These are phyloP conservation scores for Ceratopteris richardii DNA, from an alignment of 75 land plant genomes.

Conservation along the genomic window DNA sequence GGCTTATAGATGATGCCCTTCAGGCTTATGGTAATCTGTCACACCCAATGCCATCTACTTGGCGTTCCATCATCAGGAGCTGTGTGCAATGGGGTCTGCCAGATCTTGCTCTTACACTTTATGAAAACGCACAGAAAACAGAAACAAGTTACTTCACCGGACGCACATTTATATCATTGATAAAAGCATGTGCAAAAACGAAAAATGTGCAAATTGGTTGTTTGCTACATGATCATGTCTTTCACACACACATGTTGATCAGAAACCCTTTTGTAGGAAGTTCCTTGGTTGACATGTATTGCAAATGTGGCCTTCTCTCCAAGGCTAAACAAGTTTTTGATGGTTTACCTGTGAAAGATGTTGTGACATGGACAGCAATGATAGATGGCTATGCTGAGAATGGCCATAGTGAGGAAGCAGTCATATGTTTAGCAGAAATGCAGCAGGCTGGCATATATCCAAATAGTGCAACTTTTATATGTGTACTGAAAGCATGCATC, in stretches of 20 bases:
- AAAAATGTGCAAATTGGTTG: background rate
- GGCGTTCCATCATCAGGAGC: too few relatives aligned
- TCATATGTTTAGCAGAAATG: slow-evolving; percentile 15
- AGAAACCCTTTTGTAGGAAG: slow-evolving; percentile 10
- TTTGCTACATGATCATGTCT: background rate
- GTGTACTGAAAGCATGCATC: slow-evolving; percentile 18
- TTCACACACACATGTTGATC: background rate
- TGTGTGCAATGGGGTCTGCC: too few relatives aligned
- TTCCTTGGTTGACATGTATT: slow-evolving; percentile 10
- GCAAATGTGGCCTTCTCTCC: slow-evolving; percentile 4
- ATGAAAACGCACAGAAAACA: too few relatives aligned
- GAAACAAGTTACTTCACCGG: background rate
- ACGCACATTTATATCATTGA: background rate
- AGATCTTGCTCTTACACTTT: too few relatives aligned
- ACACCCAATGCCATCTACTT: too few relatives aligned
- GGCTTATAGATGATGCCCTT: too few relatives aligned
- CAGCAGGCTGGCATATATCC: slow-evolving; percentile 6
- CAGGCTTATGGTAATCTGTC: too few relatives aligned
- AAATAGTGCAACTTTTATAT: slow-evolving; percentile 14
- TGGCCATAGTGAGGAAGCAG: slow-evolving; percentile 11
- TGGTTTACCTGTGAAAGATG: slow-evolving; percentile 4
- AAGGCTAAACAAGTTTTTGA: slow-evolving; percentile 14
- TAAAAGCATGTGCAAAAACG: background rate
- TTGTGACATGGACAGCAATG: slow-evolving; percentile 21
- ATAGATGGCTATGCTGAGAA: slow-evolving; percentile 22